These are phyloP conservation scores for Capronia epimyces DNA, from an alignment of 2,329 filamentous ascomycete genomes.

Conservation along the genomic window DNA sequence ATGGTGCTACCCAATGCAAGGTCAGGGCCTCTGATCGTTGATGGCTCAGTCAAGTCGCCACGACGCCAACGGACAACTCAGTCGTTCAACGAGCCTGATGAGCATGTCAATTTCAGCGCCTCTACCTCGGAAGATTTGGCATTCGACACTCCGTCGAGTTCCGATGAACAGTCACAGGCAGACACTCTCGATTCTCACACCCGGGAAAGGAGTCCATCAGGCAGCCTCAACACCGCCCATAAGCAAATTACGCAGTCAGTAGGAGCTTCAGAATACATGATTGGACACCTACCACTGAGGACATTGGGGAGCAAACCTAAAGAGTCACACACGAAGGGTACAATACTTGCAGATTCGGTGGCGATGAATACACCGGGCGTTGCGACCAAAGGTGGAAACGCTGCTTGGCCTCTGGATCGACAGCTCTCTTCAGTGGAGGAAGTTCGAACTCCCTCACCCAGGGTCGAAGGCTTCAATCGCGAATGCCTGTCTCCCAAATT, in stretches of 20 bases:
- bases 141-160: slow-evolving; percentile 31
- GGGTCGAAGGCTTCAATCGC: slow-evolving; percentile 9
- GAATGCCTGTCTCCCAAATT: slow-evolving; percentile 3
- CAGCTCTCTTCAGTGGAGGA: slow-evolving; percentile 32
- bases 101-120: slow-evolving; percentile 37
- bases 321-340: neutral
- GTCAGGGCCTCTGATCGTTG: slow-evolving; percentile 42
- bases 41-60: slow-evolving; percentile 37
- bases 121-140: slow-evolving; percentile 38
- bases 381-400: slow-evolving; percentile 4
- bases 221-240: slow-evolving; percentile 5
- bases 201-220: slow-evolving; percentile 7
- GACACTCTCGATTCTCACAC: slow-evolving; percentile 15
- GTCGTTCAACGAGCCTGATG: slow-evolving; percentile 33
- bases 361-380: slow-evolving; percentile 2
- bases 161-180: slow-evolving; percentile 29
- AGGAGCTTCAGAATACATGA: slow-evolving; percentile 2
- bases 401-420: slow-evolving; percentile 21
- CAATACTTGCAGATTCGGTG: slow-evolving; percentile 1
- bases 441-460: slow-evolving; percentile 31
- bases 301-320: neutral
- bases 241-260: neutral
- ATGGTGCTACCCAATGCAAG: slow-evolving; percentile 29
- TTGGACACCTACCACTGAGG: slow-evolving; percentile 13
- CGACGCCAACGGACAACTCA: slow-evolving; percentile 33